Evolutionary conservation across 2,329 filamentous ascomycete genomes (phyloP), one percentile per base, ranked within the genome.

Genomic region (Exophiala sp.): DNA sequence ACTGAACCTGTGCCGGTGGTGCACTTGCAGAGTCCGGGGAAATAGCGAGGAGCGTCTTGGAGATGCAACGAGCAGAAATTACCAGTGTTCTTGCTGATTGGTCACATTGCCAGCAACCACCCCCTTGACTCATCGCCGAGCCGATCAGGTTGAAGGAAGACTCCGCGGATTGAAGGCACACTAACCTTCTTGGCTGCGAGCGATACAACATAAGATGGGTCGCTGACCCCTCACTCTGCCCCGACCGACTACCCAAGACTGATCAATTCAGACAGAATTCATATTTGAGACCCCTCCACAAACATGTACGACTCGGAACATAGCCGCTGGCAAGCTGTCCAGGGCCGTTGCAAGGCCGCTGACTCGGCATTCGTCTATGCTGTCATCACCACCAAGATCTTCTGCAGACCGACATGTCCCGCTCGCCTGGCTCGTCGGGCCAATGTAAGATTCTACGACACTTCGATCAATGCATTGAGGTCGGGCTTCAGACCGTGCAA

Each of bases 351-450:
- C 24, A 65, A 68, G 16, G 72, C 73, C 16, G 71, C 73, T 47
- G 67, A 67, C 2, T 24, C 12, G 41, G 62, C 65, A 29, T 83
- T 83, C 66, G 72, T 83, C 57, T 83, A 83, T 68, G 74, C 70
- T 14, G 79, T 83, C n/a, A 72, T 73, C 49, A 78, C 78, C 0
- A 83, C 80, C 2, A 72, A 71, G 41, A 80, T 82, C 47, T 83
- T 79, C 65, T 83, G 80, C 62, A 74, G 79, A 1, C 78, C 79
- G 1, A 78, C 73, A 2, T 83, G 80, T 52, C 71, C 76, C 1
- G 76, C 79, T 3, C 78, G 82, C n/a, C 75, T 88, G 11, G 77
- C 80, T 1, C 72, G 76, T 2, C 73, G 80, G n/a, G 75, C 80
- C 9, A 78, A 80, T 16, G 72, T 88, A 32, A 68, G 71, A 32